Evolutionary conservation across 441 rosid species (phyloP), one percentile per base, ranked within the genome.

Genomic region (Corymbia calophylla): DNA sequence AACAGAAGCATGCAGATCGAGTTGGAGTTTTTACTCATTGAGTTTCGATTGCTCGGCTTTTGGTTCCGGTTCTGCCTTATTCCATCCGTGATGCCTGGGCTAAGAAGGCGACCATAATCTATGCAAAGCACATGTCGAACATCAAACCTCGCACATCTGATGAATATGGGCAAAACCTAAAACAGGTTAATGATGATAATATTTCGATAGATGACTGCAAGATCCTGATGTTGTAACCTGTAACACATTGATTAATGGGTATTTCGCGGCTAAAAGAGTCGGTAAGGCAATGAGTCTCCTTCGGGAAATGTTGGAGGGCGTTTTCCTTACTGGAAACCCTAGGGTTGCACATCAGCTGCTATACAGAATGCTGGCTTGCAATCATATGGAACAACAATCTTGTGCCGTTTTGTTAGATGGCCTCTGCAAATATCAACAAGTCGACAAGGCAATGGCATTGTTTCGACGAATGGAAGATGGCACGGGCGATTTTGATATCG

Each of bases 401-500:
- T 89, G 35, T 66, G 9, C 6, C 15, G 7, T 66, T 27, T 44
- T 89, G 64, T n/a, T 89, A 80, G 27, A 86, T 32, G 88, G 90
- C 2, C 86, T 81, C 16, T 85, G 88, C 6, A 89, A 51, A 23
- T 8, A n/a, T 47, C 25, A 6, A 16, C 47, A 35, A 6, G 3
- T 89, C 0, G 35, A 62, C 48, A 54, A 48, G 23, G 90, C 90
- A 9, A 3, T 58, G 81, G 31, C 31, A 7, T 31, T 89, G 84
- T 62, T 47, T 53, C 48, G 32, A 18, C n/a, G 23, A 6, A 60
- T 86, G 90, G 48, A 89, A 53, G 87, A 86, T 64, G 21, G 39
- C 35, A 31, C 16, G 5, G 39, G 0, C 3, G 0, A 15, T 64
- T 19, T 15, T 2, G 0, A 64, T 64, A n/a, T 64, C 0, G 2